phyloP scores from a whole-genome alignment of 1,139 yeast species.

The Yamadazyma dendronema region DNA sequence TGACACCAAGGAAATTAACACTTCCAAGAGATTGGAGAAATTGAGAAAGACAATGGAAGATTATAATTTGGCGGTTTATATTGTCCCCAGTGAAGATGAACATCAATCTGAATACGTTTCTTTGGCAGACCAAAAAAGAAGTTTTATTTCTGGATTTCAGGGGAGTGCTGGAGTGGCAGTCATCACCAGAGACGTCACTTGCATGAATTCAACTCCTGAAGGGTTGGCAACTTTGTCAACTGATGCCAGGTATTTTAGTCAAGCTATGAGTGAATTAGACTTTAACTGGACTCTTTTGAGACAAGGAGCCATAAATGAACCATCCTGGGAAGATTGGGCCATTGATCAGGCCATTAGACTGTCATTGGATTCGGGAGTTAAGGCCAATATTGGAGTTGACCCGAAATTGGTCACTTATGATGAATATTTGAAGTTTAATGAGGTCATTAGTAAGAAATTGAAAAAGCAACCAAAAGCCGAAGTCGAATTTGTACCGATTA shows the following conservation, averaged over 20 bases:
- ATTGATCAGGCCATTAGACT: constrained; percentile 58
- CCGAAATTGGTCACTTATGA: constrained; percentile 67
- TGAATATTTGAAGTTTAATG: constrained; percentile 26
- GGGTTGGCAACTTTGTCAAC: constrained; percentile 83
- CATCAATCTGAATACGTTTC: constrained; percentile 93
- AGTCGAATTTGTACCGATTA: constrained; percentile 61
- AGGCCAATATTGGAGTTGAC: constrained; percentile 44
- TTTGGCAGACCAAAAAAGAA: constrained; percentile 75
- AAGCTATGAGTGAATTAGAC: constrained; percentile 85
- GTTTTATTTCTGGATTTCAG: constrained; percentile 83
- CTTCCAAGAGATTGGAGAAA: constrained; percentile 56
- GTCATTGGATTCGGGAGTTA: constrained; percentile 43
- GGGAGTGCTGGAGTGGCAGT: constrained; percentile 97
- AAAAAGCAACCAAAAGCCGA: constrained; percentile 33
- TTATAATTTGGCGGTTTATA: constrained; percentile 68
- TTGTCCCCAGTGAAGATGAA: constrained; percentile 90
- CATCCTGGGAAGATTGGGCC: constrained; percentile 90
- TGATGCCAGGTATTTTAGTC: constrained; percentile 92
- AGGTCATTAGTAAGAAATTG: constrained; percentile 21
- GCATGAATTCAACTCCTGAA: constrained; percentile 56
- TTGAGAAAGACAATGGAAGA: constrained; percentile 67
- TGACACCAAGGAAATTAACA: constrained; percentile 51
- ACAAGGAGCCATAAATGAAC: constrained; percentile 72
- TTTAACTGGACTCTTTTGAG: constrained; percentile 83
- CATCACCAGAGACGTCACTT: constrained; percentile 67